These are phyloP conservation scores for Nigrospora sphaerica DNA, from an alignment of 2,329 filamentous ascomycete genomes.

Conservation along the genomic window DNA sequence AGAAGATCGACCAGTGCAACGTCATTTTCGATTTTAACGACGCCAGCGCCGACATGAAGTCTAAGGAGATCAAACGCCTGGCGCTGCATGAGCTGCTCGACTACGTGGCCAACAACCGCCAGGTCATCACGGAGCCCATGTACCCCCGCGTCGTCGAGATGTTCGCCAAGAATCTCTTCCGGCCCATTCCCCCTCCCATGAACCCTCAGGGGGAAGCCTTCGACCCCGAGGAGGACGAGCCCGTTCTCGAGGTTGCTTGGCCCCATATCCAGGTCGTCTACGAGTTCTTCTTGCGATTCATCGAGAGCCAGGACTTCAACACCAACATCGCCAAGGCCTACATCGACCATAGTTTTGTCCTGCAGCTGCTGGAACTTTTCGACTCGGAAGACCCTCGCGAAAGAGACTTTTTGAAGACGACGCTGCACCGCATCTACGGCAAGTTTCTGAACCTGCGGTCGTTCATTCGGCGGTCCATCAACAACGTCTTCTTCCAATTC, in stretches of 20 bases:
- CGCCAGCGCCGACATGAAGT: constrained; percentile 97
- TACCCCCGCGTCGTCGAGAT: constrained; percentile 97
- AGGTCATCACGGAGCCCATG: constrained; percentile 98
- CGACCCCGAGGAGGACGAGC: constrained; percentile 96
- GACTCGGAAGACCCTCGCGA: constrained; percentile 97
- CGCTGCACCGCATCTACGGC: constrained; percentile 93
- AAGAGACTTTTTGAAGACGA: constrained; percentile 96
- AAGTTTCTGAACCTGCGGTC: constrained; percentile 98
- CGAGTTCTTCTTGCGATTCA: constrained; percentile 98
- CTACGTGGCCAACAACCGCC: constrained; percentile 96
- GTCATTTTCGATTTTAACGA: constrained; percentile 99
- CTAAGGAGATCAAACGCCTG: constrained; percentile 97
- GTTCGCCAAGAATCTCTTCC: constrained; percentile 98
- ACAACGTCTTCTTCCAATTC: constrained; percentile 99
- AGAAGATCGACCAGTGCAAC: constrained; percentile 99
- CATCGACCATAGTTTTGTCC: constrained; percentile 95
- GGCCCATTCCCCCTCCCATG: constrained; percentile 92
- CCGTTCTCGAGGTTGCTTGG: constrained; percentile 96
- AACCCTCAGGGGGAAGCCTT: constrained; percentile 98
- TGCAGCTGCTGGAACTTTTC: constrained; percentile 94
- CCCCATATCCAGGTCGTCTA: constrained; percentile 99
- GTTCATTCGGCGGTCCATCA: constrained; percentile 96
- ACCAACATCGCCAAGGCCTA: constrained; percentile 97
- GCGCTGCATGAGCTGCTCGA: constrained; percentile 93
- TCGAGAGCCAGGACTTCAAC: constrained; percentile 99